Percentiles rank a stretch among this genome's conserved stretches.
These are phyloP conservation scores for Bryum argenteum DNA, from an alignment of 225 moss, liverwort and hornwort genomes.

Conservation along the genomic window DNA sequence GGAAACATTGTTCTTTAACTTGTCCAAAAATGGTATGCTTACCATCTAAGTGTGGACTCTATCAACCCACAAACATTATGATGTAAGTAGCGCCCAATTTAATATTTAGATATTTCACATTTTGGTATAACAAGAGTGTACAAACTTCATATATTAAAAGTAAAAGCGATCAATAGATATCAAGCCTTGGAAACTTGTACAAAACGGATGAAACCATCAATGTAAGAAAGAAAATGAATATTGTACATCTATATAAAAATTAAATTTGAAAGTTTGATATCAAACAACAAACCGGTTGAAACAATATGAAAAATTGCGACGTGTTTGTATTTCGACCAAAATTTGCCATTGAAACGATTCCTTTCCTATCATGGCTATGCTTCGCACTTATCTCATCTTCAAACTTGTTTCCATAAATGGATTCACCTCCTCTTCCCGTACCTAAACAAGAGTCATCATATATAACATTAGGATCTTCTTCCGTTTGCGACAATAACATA, in stretches of 20 bases:
- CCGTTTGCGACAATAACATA: too few relatives aligned
- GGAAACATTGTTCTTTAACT: slow-evolving; percentile 68
- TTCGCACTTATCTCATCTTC: slow-evolving; percentile 88
- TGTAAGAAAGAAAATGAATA: accelerated
- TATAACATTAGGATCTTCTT: not conserved
- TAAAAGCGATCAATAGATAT: not conserved
- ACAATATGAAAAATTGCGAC: slow-evolving; percentile 89
- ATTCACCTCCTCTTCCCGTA: slow-evolving; percentile 75
- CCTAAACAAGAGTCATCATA: slow-evolving; percentile 34
- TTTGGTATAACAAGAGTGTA: too few relatives aligned
- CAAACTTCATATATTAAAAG: accelerated
- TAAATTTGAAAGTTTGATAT: too few relatives aligned
- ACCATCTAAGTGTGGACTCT: slow-evolving; percentile 84
- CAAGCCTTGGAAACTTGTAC: not conserved
- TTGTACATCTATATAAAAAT: accelerated
- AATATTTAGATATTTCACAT: accelerated
- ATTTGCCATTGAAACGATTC: slow-evolving; percentile 97
- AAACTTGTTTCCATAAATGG: slow-evolving; percentile 81
- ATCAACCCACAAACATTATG: not conserved
- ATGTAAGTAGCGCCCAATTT: not conserved
- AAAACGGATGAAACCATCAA: not conserved
- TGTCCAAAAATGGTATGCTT: slow-evolving; percentile 89
- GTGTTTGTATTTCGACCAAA: slow-evolving; percentile 87
- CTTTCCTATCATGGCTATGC: slow-evolving; percentile 83
- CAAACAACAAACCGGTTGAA: slow-evolving; percentile 60